These are phyloP conservation scores for Berkeleyomyces rouxiae DNA, from an alignment of 2,329 filamentous ascomycete species.

Conservation along the genomic window DNA sequence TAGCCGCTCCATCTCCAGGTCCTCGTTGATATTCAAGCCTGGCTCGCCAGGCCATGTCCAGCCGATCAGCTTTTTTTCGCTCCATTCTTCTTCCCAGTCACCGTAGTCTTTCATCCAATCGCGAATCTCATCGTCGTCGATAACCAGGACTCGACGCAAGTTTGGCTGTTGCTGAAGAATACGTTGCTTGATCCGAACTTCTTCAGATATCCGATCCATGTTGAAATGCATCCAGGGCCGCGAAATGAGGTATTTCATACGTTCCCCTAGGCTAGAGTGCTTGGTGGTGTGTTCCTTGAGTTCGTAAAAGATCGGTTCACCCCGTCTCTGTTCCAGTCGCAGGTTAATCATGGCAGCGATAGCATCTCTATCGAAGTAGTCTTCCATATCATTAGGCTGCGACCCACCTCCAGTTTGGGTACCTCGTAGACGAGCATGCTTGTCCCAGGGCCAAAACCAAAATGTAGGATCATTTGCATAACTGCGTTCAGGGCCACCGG, in stretches of 20 bases:
- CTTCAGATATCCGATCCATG: background rate
- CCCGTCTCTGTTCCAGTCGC: background rate
- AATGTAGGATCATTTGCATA: background rate
- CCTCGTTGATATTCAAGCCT: background rate
- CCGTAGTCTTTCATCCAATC: background rate
- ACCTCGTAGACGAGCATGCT: background rate
- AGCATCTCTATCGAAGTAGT: conserved; percentile 1
- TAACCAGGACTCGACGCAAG: background rate
- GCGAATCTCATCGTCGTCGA: background rate
- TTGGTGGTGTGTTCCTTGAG: background rate
- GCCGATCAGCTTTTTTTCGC: background rate
- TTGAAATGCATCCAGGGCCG: conserved; percentile 12
- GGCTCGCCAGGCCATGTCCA: conserved; percentile 12
- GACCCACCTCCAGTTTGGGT: background rate
- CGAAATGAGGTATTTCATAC: background rate
- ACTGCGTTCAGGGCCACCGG: background rate
- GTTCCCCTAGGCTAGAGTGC: background rate
- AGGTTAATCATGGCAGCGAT: background rate
- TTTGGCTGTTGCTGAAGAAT: background rate
- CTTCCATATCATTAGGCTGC: background rate
- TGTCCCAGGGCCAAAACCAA: conserved; percentile 11
- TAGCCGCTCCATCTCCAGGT: background rate
- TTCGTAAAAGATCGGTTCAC: background rate
- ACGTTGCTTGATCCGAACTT: conserved; percentile 3
- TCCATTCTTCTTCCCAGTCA: conserved; percentile 4